Evolutionary conservation across 495 filamentous ascomycete species (phyloP), one percentile per base, ranked within the genome.

Genomic region (Elaphomyces granulatus): DNA sequence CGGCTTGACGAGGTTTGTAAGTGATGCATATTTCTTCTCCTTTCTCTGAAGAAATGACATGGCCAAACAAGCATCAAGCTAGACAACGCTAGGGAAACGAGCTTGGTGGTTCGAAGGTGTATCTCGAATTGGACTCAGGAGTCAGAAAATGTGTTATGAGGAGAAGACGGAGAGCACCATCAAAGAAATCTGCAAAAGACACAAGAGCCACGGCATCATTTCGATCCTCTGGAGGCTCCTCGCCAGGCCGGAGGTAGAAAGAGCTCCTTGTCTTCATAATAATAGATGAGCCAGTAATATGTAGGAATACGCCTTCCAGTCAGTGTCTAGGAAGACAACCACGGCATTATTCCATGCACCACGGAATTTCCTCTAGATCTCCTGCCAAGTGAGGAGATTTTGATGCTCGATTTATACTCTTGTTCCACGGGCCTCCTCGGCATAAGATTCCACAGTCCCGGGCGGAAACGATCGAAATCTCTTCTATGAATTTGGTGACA

Each of bases 181-280:
- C 74, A 1, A 93, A 85, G 41, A 86, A 78, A 60, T 94, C 87
- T 2, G 84, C 76, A 43, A 92, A 85, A 1, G 87, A 86, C 57
- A 81, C 72, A 45, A 94, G 58, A 1, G 75, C 80, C 76, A 92
- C 82, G 35, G 75, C 72, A 55, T 90, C 80, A 49, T 82, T 80
- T 1, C 56, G 61, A 18, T 64, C 56, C 19, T 61, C 51, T 0
- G 73, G 68, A 10, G 66, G 52, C 40, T 77, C 69, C 34, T 64
- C 55, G 3, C 55, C 62, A 2, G 66, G 59, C 15, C 61, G 64
- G n/a, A 72, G 60, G 59, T 73, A 81, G 52, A 80, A 87, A 52
- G 93, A 87, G 20, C 77, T 80, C 37, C 87, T 71, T 2, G 84
- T 87, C 48, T 92, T 92, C 34, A 88, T 75, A 38, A 85, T 71